A percentile compares a stretch with the other conserved stretches of the same genome.
These are phyloP conservation scores for Trichophyton verrucosum DNA, from an alignment of 2,329 filamentous ascomycete species.

Conservation along the genomic window DNA sequence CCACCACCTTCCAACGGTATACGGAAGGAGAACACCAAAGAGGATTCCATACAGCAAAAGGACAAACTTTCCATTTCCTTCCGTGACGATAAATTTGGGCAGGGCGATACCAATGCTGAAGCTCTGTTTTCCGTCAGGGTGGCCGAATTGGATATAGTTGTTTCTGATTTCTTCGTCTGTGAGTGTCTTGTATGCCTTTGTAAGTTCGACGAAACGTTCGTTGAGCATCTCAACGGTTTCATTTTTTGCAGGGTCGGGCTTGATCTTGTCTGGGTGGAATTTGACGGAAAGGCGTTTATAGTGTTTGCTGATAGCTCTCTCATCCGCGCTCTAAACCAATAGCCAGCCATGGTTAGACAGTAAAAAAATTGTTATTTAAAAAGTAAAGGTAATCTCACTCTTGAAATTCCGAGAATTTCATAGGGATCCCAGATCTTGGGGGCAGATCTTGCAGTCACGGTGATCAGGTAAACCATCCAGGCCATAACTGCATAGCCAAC, in stretches of 20 bases:
- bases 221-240: slow-evolving; percentile 77
- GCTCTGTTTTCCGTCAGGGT: slow-evolving; percentile 96
- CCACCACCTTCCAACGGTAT: slow-evolving; percentile 95
- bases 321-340: slow-evolving; percentile 54
- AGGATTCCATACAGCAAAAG: slow-evolving; percentile 78
- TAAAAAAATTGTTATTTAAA: background rate
- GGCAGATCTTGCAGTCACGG: slow-evolving; percentile 57
- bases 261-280: slow-evolving; percentile 86
- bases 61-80: slow-evolving; percentile 92
- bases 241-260: slow-evolving; percentile 73
- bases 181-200: slow-evolving; percentile 94
- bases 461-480: slow-evolving; percentile 84
- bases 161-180: slow-evolving; percentile 96
- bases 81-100: slow-evolving; percentile 80
- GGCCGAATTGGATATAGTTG: slow-evolving; percentile 91
- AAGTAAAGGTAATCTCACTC: slow-evolving; percentile 42
- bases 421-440: slow-evolving; percentile 93
- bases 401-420: slow-evolving; percentile 76
- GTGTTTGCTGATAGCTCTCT: slow-evolving; percentile 83
- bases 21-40: slow-evolving; percentile 81
- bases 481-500: slow-evolving; percentile 72
- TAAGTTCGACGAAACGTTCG: slow-evolving; percentile 81
- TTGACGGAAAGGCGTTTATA: slow-evolving; percentile 79
- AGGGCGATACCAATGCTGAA: slow-evolving; percentile 96
- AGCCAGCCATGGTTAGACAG: background rate